Percentiles rank a stretch among this genome's conserved stretches.
Evolutionary conservation across 2,329 filamentous ascomycete genomes (phyloP).

Genomic region (Trichoderma atrobrunneum): DNA sequence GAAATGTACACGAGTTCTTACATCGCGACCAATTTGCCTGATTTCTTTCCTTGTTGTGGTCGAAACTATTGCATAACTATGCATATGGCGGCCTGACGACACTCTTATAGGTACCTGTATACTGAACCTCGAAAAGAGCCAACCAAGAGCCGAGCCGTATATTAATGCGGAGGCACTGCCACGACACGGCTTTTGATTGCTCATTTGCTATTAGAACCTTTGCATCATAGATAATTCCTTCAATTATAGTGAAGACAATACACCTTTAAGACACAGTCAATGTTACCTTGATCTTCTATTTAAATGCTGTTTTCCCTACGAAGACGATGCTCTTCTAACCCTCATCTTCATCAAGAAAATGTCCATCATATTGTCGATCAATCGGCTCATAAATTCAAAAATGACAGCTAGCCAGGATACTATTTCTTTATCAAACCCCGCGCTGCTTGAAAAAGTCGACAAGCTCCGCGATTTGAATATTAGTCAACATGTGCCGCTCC

Average conservation of each 20-base stretch:
- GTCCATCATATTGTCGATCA: neutral
- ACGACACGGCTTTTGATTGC: too few species aligned
- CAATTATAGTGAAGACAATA: neutral
- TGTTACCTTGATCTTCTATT: neutral
- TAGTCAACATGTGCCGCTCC: neutral
- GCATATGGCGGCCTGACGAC: neutral
- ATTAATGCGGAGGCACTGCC: neutral
- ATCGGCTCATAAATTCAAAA: neutral
- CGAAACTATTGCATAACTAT: neutral
- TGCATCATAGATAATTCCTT: neutral
- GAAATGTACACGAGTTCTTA: neutral
- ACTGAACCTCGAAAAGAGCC: neutral
- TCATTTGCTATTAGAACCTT: neutral
- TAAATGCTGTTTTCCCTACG: neutral
- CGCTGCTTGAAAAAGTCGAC: neutral
- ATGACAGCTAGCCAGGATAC: neutral
- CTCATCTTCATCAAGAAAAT: neutral
- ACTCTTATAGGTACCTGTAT: neutral
- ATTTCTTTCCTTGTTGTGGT: too few species aligned
- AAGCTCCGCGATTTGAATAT: neutral
- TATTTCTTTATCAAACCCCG: too few species aligned
- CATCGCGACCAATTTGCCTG: neutral
- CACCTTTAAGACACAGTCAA: neutral
- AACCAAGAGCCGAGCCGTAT: neutral
- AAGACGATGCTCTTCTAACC: neutral